phyloP scores from a whole-genome alignment of 441 rosid species.

The Breynia disticha region DNA sequence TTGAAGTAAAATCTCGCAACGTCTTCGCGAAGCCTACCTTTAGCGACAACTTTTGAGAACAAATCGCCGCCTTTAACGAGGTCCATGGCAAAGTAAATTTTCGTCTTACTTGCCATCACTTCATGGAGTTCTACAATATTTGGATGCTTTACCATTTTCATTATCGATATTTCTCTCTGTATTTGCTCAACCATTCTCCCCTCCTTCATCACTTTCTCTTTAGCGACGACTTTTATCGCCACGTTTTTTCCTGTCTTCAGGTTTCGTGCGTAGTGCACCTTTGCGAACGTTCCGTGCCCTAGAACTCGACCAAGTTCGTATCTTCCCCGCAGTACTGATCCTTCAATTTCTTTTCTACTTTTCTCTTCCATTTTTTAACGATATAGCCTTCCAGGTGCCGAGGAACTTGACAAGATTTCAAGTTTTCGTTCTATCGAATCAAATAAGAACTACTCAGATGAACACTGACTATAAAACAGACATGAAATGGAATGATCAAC shows the following conservation, averaged over 20 bases:
- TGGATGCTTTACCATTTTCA: constrained; percentile 84
- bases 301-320: constrained; percentile 76
- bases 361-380: no score
- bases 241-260: constrained; percentile 40
- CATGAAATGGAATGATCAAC: no score
- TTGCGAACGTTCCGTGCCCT: constrained; percentile 82
- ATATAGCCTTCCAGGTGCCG: no score
- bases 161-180: constrained; percentile 78
- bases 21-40: constrained; percentile 62
- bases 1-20: constrained; percentile 62
- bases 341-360: no score
- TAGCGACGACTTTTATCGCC: constrained; percentile 83
- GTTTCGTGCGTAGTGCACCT: constrained; percentile 62
- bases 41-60: constrained; percentile 52
- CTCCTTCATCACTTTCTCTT: constrained; percentile 71
- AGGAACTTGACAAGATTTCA: no score
- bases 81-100: constrained; percentile 88
- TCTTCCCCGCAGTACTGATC: constrained; percentile 43
- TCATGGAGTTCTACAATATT: constrained; percentile 77
- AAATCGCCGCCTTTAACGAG: constrained; percentile 80
- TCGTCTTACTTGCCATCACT: constrained; percentile 87
- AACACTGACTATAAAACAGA: no score
- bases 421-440: no score
- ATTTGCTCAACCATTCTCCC: constrained; percentile 74
- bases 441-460: no score